Evolutionary conservation across 176 grass and related monocot species (phyloP), one percentile per base, ranked within the genome.

Genomic region (Juncus effusus): DNA sequence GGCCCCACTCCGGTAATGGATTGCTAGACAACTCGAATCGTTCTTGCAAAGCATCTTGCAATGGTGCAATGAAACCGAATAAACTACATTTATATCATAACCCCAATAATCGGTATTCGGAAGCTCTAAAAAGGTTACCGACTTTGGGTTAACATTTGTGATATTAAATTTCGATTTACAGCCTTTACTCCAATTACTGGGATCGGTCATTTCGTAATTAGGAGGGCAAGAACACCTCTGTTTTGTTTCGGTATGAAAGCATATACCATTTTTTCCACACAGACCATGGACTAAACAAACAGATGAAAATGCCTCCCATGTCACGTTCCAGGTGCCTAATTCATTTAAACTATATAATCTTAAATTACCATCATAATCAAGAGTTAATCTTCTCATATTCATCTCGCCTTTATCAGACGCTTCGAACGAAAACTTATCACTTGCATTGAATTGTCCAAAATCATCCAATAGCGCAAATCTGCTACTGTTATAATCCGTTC

Each of bases 21-120:
- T 75, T 55, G 38, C 80, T 2, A 81, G 74, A 78, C 86, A 89
- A 0, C 73, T 44, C 56, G 72, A 84, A 45, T 42, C 41, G 13
- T 0, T 16, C 7, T 6, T 39, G 58, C 85, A 88, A 7, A 36
- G 38, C 10, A n/a, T 4, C 5, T 36, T 59, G 68, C 85, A 88
- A 36, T 0, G 12, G 1, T 9, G 0, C 13, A 89, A 35, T 37
- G 78, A 53, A 10, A 78, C 0, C 35, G 3, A n/a, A 36, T 56
- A 6, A 71, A 77, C 65, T 50, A 44, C 58, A 63, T 81, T 84
- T 54, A 77, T 78, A 41, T 90, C 86, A 12, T 74, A 82, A 0
- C 82, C 82, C 86, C 86, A 79, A 39, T 79, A 90, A 56, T 90
- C 78, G 7, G 51, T 79, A 67, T 90, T 78, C 16, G 78, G 72